These are phyloP conservation scores for Fusarium veterinarium DNA, from an alignment of 2,329 filamentous ascomycete genomes.

Conservation along the genomic window DNA sequence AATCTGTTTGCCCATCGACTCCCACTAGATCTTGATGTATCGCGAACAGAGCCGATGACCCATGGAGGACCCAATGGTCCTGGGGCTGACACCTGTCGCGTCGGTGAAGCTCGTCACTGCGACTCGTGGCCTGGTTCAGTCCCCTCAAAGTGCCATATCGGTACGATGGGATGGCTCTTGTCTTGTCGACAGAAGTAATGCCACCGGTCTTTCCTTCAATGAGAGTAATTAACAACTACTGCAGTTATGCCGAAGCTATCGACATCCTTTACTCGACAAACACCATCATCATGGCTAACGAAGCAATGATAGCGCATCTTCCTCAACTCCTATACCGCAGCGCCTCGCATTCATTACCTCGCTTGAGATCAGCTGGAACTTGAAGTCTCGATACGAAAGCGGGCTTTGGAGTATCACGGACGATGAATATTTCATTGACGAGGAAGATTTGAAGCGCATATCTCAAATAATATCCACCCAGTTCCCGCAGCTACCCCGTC, in stretches of 20 bases:
- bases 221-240: background rate
- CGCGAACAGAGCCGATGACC: background rate
- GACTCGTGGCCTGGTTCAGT: background rate
- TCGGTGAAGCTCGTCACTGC: background rate
- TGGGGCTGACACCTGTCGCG: background rate
- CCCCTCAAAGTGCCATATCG: background rate
- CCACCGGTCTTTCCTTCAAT: background rate
- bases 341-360: background rate
- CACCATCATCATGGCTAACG: background rate
- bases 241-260: background rate
- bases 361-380: background rate
- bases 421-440: background rate
- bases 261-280: background rate
- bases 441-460: fast-evolving
- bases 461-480: background rate
- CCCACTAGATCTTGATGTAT: background rate
- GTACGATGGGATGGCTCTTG: background rate
- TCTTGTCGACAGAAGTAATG: background rate
- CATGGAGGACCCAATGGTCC: background rate
- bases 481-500: background rate
- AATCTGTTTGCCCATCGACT: background rate
- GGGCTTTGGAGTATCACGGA: background rate
- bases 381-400: background rate
- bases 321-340: background rate
- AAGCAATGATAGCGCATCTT: background rate